Conservation (phyloP, 768 basidiomycete species). For the Termitomyces sp. region DNA sequence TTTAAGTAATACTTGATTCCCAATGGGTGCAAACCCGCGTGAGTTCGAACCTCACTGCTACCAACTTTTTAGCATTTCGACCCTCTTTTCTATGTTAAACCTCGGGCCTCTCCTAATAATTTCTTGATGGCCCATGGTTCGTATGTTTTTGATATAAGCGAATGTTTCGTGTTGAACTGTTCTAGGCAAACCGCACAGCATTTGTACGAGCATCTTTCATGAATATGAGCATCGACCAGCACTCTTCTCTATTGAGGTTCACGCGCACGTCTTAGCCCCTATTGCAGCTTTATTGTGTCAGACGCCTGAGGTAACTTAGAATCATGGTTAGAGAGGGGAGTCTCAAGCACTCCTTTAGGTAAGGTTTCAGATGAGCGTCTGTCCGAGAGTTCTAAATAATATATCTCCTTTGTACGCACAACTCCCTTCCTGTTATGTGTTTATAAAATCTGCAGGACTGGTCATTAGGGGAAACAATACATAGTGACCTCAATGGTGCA, state of each 20-base stretch:
- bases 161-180: no score
- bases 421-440: neutral
- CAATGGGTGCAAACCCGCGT: slow-evolving; percentile 81
- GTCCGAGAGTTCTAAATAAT: neutral
- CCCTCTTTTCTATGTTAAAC: no score
- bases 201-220: neutral
- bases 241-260: no score
- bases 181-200: neutral
- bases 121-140: neutral
- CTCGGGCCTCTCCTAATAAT: no score
- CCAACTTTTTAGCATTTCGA: slow-evolving; percentile 28
- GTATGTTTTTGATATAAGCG: neutral
- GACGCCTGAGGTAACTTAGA: no score
- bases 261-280: no score
- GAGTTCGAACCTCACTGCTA: slow-evolving; percentile 91
- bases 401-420: neutral
- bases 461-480: slow-evolving; percentile 3
- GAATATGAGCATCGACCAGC: neutral
- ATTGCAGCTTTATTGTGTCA: no score
- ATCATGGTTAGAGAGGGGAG: no score
- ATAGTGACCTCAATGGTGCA: slow-evolving; percentile 1
- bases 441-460: slow-evolving; percentile 17
- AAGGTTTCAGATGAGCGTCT: no score
- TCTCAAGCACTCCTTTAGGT: no score
- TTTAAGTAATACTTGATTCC: slow-evolving; percentile 74